Conservation (phyloP, 2,329 filamentous ascomycete genomes). For the Aspergillus transmontanensis region DNA sequence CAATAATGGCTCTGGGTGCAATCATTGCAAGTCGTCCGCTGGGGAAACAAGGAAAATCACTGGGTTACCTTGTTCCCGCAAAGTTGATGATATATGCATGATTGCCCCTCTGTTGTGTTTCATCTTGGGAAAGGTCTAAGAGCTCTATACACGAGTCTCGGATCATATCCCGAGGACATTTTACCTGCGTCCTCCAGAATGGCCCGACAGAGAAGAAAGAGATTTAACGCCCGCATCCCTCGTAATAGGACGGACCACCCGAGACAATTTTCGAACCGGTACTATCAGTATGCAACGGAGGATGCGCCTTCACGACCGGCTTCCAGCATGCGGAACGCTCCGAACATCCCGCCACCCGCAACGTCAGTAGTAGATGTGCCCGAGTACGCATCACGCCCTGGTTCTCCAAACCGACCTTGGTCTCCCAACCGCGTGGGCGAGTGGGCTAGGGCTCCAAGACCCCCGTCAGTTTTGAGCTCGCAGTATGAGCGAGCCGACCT, state of each 20-base stretch:
- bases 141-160: background rate
- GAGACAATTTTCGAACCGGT: conserved; percentile 13
- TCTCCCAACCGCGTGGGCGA: conserved; percentile 60
- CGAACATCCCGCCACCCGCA: conserved; percentile 45
- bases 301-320: conserved; percentile 41
- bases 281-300: conserved; percentile 21
- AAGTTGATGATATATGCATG: background rate
- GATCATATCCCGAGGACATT: background rate
- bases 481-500: conserved; percentile 85
- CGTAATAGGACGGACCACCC: conserved; percentile 16
- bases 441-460: conserved; percentile 72
- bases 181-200: background rate
- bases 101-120: background rate
- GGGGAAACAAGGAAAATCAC: background rate
- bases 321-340: conserved; percentile 46
- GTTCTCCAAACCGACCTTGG: conserved; percentile 54
- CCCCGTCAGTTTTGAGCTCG: conserved; percentile 62
- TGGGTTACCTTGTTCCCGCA: no score
- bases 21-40: background rate
- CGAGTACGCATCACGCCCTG: conserved; percentile 42
- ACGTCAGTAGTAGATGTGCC: conserved; percentile 36
- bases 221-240: conserved; percentile 17
- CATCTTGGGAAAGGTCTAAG: background rate
- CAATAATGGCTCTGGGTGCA: background rate
- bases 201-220: conserved; percentile 9